Evolutionary conservation across 2,329 filamentous ascomycete species (phyloP).

Genomic region (Magnaporthiopsis poae): DNA sequence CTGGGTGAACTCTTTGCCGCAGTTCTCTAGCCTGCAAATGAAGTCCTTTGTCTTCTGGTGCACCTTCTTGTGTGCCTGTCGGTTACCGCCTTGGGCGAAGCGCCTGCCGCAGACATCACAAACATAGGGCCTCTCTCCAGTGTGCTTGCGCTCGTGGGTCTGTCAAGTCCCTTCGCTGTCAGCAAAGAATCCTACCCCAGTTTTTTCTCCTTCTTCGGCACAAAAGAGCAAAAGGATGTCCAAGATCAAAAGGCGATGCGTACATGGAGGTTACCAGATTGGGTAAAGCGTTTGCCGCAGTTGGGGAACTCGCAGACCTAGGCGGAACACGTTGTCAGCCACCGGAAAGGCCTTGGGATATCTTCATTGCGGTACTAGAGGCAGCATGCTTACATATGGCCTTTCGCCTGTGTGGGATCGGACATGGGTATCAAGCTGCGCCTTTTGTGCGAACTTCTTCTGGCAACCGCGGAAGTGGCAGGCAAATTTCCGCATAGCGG

Average conservation of each 20-base stretch:
- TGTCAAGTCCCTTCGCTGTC: conserved; percentile 22
- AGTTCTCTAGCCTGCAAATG: conserved; percentile 70
- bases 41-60: conserved; percentile 67
- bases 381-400: conserved; percentile 61
- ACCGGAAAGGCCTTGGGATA: conserved; percentile 2
- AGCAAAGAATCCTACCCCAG: not conserved
- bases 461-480: conserved; percentile 66
- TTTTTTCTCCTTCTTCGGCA: too few species aligned
- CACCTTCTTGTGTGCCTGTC: conserved; percentile 72
- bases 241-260: conserved; percentile 14
- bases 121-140: conserved; percentile 72
- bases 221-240: not conserved
- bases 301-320: conserved; percentile 51
- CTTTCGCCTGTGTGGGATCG: conserved; percentile 82
- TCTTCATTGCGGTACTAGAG: too few species aligned
- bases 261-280: conserved; percentile 83
- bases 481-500: conserved; percentile 38
- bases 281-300: conserved; percentile 75
- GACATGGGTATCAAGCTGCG: conserved; percentile 81
- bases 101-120: conserved; percentile 72
- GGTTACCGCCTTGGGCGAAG: conserved; percentile 79
- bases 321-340: conserved; percentile 17
- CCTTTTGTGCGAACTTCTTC: conserved; percentile 83
- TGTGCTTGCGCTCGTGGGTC: conserved; percentile 82
- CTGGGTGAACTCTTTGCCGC: conserved; percentile 80